Conservation (phyloP, 2,329 filamentous ascomycete genomes). For the Aspergillus sp. region DNA sequence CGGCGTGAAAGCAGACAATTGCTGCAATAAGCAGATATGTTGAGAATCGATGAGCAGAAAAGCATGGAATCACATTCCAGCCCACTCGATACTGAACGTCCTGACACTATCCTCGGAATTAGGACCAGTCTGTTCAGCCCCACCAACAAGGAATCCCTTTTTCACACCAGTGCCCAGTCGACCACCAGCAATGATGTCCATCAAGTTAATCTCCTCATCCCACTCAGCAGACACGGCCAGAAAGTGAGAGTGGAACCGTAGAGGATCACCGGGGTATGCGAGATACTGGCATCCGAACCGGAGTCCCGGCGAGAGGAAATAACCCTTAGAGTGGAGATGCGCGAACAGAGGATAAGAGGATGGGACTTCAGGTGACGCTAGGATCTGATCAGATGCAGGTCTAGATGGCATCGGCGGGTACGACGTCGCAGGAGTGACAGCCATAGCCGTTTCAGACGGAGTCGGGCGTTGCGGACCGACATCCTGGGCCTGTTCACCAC, state of each 20-base stretch:
- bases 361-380: slow-evolving; percentile 32
- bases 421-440: slow-evolving; percentile 47
- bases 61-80: slow-evolving; percentile 62
- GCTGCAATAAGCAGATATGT: too few relatives aligned
- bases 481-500: slow-evolving; percentile 4
- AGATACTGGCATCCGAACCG: slow-evolving; percentile 93
- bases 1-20: too few relatives aligned
- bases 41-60: not conserved
- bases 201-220: slow-evolving; percentile 76
- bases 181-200: slow-evolving; percentile 80
- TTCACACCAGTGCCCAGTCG: slow-evolving; percentile 90
- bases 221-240: slow-evolving; percentile 77
- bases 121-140: slow-evolving; percentile 43
- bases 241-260: slow-evolving; percentile 94
- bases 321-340: slow-evolving; percentile 70
- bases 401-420: slow-evolving; percentile 38
- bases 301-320: slow-evolving; percentile 84
- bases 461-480: slow-evolving; percentile 9
- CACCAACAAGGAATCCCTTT: slow-evolving; percentile 86
- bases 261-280: slow-evolving; percentile 88
- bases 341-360: slow-evolving; percentile 68
- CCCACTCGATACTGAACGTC: slow-evolving; percentile 87
- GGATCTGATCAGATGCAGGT: slow-evolving; percentile 17
- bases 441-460: slow-evolving; percentile 18
- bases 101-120: slow-evolving; percentile 44